A percentile compares a stretch with the other conserved stretches of the same genome.
phyloP scores from a whole-genome alignment of 768 basidiomycete genomes.

The Kwoniella mangroviensis region DNA sequence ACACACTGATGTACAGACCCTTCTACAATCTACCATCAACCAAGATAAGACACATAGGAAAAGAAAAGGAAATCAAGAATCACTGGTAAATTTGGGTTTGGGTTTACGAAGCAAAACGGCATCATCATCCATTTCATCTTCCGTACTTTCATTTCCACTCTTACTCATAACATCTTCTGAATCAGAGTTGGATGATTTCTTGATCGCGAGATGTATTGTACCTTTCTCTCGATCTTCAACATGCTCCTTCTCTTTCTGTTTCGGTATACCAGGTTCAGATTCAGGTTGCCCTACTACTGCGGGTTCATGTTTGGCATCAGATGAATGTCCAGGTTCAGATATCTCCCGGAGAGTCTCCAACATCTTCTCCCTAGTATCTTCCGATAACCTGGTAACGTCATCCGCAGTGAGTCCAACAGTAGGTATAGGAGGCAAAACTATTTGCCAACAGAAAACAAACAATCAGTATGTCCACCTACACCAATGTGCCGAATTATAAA shows the following conservation, averaged over 20 bases:
- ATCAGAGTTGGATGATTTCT: background rate
- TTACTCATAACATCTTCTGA: conserved; percentile 14
- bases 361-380: conserved; percentile 78
- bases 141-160: conserved; percentile 38
- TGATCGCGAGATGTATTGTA: conserved; percentile 7
- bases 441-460: background rate
- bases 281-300: background rate
- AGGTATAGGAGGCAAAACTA: conserved; percentile 87
- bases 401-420: conserved; percentile 72
- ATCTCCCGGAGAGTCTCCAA: conserved; percentile 75
- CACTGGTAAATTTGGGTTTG: conserved; percentile 9
- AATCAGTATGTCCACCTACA: background rate
- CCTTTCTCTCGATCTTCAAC: background rate
- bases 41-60: background rate
- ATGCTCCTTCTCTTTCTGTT: background rate
- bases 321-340: conserved; percentile 60
- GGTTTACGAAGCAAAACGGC: conserved; percentile 54
- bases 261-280: background rate
- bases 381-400: conserved; percentile 72
- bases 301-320: background rate
- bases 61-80: background rate
- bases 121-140: conserved; percentile 57
- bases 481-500: background rate
- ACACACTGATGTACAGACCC: background rate
- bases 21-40: conserved; percentile 1